A percentile compares a stretch with the other conserved stretches of the same genome.
phyloP scores from a whole-genome alignment of 78 protist species.

The Parvularia atlantis region DNA sequence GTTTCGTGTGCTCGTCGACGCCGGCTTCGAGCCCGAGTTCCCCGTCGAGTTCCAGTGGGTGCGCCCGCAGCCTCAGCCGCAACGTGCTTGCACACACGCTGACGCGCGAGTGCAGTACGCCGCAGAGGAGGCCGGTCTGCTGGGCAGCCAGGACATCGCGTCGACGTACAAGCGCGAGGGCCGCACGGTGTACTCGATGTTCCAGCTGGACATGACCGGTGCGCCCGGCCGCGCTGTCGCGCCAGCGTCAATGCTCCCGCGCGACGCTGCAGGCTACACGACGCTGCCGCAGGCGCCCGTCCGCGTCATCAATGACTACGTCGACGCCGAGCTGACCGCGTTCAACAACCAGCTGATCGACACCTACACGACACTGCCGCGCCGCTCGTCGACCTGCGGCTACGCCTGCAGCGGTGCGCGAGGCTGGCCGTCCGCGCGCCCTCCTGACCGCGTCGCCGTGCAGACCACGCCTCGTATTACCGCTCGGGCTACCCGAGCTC shows the following conservation, averaged over 20 bases:
- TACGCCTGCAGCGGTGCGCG: too few species aligned
- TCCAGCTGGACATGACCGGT: neutral
- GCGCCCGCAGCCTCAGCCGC: too few species aligned
- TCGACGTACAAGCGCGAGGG: neutral
- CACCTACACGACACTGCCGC: neutral
- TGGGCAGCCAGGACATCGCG: constrained; percentile 2
- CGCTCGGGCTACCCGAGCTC: neutral
- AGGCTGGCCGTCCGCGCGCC: too few species aligned
- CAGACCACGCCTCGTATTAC: neutral
- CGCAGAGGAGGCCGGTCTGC: neutral
- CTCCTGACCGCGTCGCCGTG: too few species aligned
- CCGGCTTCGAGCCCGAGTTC: neutral
- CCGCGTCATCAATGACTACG: neutral
- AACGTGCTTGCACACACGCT: too few species aligned
- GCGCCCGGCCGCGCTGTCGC: too few species aligned
- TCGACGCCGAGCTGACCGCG: neutral
- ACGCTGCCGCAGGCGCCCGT: neutral
- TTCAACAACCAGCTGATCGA: neutral
- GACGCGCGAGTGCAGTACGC: too few species aligned
- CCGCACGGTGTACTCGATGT: neutral
- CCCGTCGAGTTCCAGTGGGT: neutral
- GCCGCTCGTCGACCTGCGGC: neutral
- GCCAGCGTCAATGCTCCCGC: too few species aligned
- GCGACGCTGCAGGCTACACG: too few species aligned
- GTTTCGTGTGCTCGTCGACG: neutral